Evolutionary conservation across 1,284 basidiomycete genomes (phyloP).

Genomic region (Austropuccinia psidii): DNA sequence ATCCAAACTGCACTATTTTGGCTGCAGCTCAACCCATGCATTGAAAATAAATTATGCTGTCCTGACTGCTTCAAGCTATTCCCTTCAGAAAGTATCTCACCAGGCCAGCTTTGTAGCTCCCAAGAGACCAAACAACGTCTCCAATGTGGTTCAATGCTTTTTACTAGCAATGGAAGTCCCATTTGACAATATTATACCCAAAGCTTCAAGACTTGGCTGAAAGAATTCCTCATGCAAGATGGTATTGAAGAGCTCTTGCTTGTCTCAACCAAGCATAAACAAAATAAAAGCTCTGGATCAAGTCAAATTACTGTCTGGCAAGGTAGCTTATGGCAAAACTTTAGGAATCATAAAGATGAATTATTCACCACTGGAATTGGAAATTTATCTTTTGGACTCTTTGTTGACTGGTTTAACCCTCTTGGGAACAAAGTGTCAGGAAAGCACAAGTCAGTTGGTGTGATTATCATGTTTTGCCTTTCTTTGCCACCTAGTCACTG

Average conservation of each 20-base stretch:
- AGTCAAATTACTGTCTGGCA: too few species aligned
- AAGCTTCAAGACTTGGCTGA: conserved; percentile 14
- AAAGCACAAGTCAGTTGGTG: conserved; percentile 27
- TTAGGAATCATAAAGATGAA: neutral
- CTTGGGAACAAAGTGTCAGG: conserved; percentile 22
- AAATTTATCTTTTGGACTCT: conserved; percentile 24
- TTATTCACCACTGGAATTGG: neutral
- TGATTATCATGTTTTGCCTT: conserved; percentile 25
- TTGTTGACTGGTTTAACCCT: conserved; percentile 28
- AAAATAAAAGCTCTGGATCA: too few species aligned
- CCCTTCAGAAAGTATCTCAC: neutral
- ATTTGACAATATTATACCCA: conserved; percentile 19
- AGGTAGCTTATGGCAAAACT: neutral
- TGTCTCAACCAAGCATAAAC: neutral
- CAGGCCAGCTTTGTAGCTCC: neutral
- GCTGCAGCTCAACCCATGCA: conserved; percentile 12
- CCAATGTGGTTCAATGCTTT: neutral
- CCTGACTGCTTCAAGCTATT: conserved; percentile 20
- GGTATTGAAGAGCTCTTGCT: neutral
- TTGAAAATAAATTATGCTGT: neutral
- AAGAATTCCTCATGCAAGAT: conserved; percentile 16
- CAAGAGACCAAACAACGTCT: neutral
- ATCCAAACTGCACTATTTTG: conserved; percentile 5
- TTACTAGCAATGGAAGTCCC: neutral
- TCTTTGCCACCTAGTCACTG: conserved; percentile 25